Evolutionary conservation across 306 rosid species (phyloP).

Genomic region (Pterocarpus santalinus): DNA sequence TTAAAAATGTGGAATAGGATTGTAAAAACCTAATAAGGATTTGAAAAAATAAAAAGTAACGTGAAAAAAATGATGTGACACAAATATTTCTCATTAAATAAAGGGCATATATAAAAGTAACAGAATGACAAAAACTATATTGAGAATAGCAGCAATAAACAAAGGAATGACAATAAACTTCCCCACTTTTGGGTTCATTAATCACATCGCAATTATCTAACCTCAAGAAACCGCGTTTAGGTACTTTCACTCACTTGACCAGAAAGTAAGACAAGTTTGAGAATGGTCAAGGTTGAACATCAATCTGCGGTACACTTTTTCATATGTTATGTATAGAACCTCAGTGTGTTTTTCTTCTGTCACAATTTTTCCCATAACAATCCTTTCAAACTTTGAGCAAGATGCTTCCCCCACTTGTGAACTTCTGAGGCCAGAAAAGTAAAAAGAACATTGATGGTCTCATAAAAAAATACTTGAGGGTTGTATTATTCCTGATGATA

Average conservation of each 20-base stretch:
- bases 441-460: not conserved
- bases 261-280: not conserved
- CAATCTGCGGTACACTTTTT: not conserved
- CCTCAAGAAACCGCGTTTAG: not conserved
- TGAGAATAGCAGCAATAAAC: not conserved
- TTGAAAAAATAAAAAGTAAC: too few relatives aligned
- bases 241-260: not conserved
- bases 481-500: conserved; percentile 10
- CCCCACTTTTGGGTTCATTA: not conserved
- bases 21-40: too few relatives aligned
- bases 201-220: too few relatives aligned
- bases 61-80: too few relatives aligned
- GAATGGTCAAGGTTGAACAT: conserved; percentile 9
- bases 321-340: not conserved
- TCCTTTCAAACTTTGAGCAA: conserved; percentile 3
- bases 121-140: too few relatives aligned
- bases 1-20: too few relatives aligned
- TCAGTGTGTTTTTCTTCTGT: conserved; percentile 22
- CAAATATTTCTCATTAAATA: too few relatives aligned
- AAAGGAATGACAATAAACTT: not conserved
- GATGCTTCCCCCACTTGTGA: conserved; percentile 14
- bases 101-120: too few relatives aligned
- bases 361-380: conserved; percentile 10
- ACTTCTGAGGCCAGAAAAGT: not conserved
- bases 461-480: not conserved